Base-by-base conservation (phyloP, 228 moss, liverwort and hornwort species). In the Sphagnum magellanicum region DNA sequence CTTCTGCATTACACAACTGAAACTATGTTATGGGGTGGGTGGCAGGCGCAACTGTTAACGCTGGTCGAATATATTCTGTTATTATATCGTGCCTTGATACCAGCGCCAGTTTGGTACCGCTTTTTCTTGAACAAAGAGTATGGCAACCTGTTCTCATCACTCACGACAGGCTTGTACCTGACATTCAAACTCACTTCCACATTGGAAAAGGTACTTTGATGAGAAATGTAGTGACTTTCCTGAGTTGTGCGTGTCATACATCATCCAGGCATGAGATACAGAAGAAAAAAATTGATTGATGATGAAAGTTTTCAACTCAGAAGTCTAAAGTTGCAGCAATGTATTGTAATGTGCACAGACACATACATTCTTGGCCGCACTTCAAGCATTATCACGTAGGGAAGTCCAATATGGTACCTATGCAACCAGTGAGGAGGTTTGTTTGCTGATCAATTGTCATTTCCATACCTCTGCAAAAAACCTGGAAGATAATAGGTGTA, bases 151-250 rank as follows among this genome's bases (percentile, higher is more conserved):
- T 95, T 95, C 70, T 95, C 95, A 65, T 95, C 95, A 59, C 81
- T 95, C 12, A 95, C 95, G 55, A 95, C 95, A 64, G 95, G 95
- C 68, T 76, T 95, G 72, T 95, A 95, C 81, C 81, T 95, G 79
- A 95, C 95, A 57, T 95, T 95, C 72, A 95, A 95, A 76, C 95
- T 95, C 17, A 95, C 95, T 6, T 95, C 95, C 72, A 95, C 90
- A 70, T 83, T 85, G 48, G 95, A 95, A 79, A 94, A 92, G 94
- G 94, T 94, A 76, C 9, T 46, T 46, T 5, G 68, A 8, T 32
- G 16, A 8, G 32, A 32, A 32, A 32, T 32, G 3, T 3, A 32
- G 32, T 2, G 3, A 32, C 32, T 32, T 32, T 32, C 32, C 32
- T 32, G 32, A 32, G 32, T 32, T 32, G 3, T 32, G 32, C 32